Conservation (phyloP, 129 eudicot species). For the Flaveria bidentis region DNA sequence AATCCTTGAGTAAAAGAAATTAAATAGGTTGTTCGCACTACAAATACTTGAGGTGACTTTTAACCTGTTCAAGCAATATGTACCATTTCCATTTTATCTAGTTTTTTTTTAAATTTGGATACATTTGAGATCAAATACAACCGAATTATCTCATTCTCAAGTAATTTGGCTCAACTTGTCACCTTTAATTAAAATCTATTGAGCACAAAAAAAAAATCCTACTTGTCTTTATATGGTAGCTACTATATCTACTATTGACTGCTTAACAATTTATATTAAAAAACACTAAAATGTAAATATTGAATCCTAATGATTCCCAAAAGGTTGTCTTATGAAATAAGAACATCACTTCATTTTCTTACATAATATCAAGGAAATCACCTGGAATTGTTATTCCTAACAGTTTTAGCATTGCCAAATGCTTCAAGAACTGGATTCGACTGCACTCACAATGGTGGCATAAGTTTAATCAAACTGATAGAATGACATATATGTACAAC, state of each 20-base stretch:
- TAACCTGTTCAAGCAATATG: not conserved
- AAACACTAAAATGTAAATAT: not conserved
- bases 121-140: not conserved
- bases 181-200: conserved; percentile 5
- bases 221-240: not conserved
- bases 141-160: not conserved
- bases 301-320: not conserved
- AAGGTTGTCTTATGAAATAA: not conserved
- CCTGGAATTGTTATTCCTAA: conserved; percentile 99
- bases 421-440: conserved; percentile 99
- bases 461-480: conserved; percentile 17
- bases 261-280: conserved; percentile 1
- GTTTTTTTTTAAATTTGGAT: not conserved
- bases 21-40: not conserved
- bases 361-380: conserved; percentile 30
- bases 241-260: not conserved
- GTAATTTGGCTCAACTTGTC: not conserved
- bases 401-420: conserved; percentile 98
- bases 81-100: conserved; percentile 1
- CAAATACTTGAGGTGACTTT: conserved; percentile 6
- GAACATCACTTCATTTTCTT: conserved; percentile 13
- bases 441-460: conserved; percentile 54
- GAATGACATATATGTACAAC: not conserved
- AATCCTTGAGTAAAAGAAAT: not conserved
- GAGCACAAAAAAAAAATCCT: conserved; percentile 1